Evolutionary conservation across 179 eudicot species (phyloP), one percentile per base, ranked within the genome.

Genomic region (Heliamphora pulchella): DNA sequence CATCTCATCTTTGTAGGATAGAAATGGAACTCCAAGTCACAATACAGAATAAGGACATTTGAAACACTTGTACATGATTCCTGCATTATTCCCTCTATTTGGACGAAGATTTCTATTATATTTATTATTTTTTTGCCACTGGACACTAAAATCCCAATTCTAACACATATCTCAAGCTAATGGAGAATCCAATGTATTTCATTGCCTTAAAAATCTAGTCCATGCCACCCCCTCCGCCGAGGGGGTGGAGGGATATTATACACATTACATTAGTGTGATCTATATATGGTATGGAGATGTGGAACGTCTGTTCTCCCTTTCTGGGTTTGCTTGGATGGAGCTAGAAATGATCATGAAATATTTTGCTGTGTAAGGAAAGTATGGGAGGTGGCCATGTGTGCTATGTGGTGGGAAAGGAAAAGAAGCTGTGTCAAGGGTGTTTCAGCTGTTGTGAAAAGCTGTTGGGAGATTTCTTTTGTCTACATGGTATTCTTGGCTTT

Each of bases 381-480:
- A 39, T 71, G 39, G 43, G 54, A 22, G 14, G 58, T 71, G 57
- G 55, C 59, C 54, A 39, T 58, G 18, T 18, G 75, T 71, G 58
- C 41, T 50, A 17, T 3, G 15, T 50, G 4, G 8, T 31, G 74
- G 15, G 48, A 43, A 11, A 68, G 72, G 51, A 68, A 68, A 44
- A 44, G 20, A 44, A 68, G 51, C 17, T 46, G 17, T 48, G 47
- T 48, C 50, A 8, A 8, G 3, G 57, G 48, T 22, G 57, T 48
- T 71, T 48, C 57, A 71, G 57, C 57, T 71, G 57, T 31, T 31
- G 31, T 31, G 31, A 71, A n/a, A 76, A 46, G 53, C 76, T 14
- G 4, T 72, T 51, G 4, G 62, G 61, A 73, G 43, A 4, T 73
- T 73, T 31, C 31, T 53, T 22, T 48, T 73, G 76, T 73, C 76